Base-by-base conservation (phyloP, 257 asterid genomes). In the Leptodermis oblonga region DNA sequence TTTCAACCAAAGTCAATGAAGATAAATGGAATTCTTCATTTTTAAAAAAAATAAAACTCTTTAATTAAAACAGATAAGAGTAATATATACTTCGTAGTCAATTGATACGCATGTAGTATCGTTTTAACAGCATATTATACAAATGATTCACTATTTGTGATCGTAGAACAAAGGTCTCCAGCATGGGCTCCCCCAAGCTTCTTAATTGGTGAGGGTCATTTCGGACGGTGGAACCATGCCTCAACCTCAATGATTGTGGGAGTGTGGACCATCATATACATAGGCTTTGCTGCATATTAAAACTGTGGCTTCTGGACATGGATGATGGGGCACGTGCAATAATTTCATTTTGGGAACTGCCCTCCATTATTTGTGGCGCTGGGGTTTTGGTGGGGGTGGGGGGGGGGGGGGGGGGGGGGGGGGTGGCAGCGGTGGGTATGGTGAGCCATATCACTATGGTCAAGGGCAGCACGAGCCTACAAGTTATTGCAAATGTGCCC, bases 291-390 rank as follows among this genome's bases (percentile, higher is more conserved):
- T n/a, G n/a, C n/a, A n/a, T n/a, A n/a, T n/a, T n/a, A n/a, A n/a
- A n/a, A n/a, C n/a, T n/a, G n/a, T n/a, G n/a, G n/a, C 9, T 52
- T 52, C 13, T 30, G 11, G 23, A 20, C 39, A 56, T 56, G 63
- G 11, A 26, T 56, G 26, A 75, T 62, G 70, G 77, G 78, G 49
- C 80, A 79, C 63, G n/a, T 69, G 66, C 77, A 71, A 74, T 79
- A 74, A 79, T 75, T 68, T 63, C 49, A n/a, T 60, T 63, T 53
- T 42, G 66, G 28, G 25, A 63, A 51, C 71, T 22, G 33, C 23
- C 49, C 67, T 75, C 62, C 67, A 72, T 76, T 34, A 76, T 73
- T 73, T 70, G 72, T 48, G 42, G n/a, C n/a, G n/a, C n/a, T n/a
- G n/a, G n/a, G n/a, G n/a, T n/a, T n/a, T n/a, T n/a, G n/a, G n/a